These are phyloP conservation scores for Haematococcus lacustris DNA, from an alignment of 139 green algal species.

Conservation along the genomic window DNA sequence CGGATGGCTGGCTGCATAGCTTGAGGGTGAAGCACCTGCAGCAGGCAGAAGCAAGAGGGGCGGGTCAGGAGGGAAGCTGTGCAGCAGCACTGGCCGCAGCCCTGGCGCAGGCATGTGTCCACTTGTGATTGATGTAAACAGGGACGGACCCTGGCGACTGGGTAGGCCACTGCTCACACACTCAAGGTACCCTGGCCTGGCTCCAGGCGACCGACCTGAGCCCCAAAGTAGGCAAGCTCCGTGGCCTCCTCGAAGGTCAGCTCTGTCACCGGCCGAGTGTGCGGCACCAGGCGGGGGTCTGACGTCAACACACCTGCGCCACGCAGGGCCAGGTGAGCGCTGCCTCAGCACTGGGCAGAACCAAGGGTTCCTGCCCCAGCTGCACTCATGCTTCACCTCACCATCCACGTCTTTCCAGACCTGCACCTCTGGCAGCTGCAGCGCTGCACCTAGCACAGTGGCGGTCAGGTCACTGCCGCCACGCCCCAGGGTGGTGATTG, in stretches of 20 bases:
- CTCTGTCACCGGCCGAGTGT: conserved; percentile 67
- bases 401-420: conserved; percentile 27
- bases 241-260: conserved; percentile 98
- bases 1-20: conserved; percentile 89
- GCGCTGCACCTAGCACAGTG: conserved; percentile 82
- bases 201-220: conserved; percentile 44
- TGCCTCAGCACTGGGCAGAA: too few relatives aligned
- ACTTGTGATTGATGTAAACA: too few relatives aligned
- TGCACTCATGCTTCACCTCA: too few relatives aligned
- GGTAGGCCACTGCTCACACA: neutral
- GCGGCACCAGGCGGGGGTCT: conserved; percentile 79
- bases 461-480: conserved; percentile 93
- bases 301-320: conserved; percentile 77
- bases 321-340: too few relatives aligned
- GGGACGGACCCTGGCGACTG: too few relatives aligned
- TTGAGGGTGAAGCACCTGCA: conserved; percentile 88
- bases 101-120: neutral
- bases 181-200: conserved; percentile 12
- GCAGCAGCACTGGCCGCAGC: neutral
- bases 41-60: neutral
- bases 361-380: too few relatives aligned
- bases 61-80: neutral
- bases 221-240: conserved; percentile 96
- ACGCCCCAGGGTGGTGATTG: conserved; percentile 93
- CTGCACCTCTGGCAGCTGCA: conserved; percentile 33